phyloP scores from a whole-genome alignment of 73 alveolate species.

The Tetrahymena malaccensis region DNA sequence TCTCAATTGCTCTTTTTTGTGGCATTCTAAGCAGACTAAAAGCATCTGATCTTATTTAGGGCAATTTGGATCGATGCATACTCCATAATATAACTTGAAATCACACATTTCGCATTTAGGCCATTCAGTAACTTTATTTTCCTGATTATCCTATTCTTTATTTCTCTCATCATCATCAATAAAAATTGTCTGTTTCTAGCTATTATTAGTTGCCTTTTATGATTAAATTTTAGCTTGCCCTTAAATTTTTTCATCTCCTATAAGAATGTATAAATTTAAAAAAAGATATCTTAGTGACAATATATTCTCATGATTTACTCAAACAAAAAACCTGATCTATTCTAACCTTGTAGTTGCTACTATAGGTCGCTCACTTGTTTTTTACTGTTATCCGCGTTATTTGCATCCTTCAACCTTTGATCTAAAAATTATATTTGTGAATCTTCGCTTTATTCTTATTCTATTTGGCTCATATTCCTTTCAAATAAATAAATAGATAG shows the following conservation, averaged over 20 bases:
- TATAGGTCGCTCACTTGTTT: no score
- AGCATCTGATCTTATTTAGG: neutral
- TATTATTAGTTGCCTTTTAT: no score
- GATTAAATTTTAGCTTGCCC: neutral
- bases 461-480: neutral
- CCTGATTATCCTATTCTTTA: neutral
- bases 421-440: no score
- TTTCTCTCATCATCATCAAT: neutral
- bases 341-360: no score
- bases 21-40: neutral
- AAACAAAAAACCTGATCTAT: neutral
- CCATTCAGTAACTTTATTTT: neutral
- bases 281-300: neutral
- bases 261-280: neutral
- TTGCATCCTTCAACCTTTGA: no score
- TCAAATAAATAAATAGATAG: no score
- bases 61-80: neutral
- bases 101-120: neutral
- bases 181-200: neutral
- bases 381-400: no score
- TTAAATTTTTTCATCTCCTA: neutral
- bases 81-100: neutral
- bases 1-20: neutral
- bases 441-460: neutral
- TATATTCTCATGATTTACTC: neutral